Evolutionary conservation across 225 moss, liverwort and hornwort genomes (phyloP).

Genomic region (Sphagnum contortum): DNA sequence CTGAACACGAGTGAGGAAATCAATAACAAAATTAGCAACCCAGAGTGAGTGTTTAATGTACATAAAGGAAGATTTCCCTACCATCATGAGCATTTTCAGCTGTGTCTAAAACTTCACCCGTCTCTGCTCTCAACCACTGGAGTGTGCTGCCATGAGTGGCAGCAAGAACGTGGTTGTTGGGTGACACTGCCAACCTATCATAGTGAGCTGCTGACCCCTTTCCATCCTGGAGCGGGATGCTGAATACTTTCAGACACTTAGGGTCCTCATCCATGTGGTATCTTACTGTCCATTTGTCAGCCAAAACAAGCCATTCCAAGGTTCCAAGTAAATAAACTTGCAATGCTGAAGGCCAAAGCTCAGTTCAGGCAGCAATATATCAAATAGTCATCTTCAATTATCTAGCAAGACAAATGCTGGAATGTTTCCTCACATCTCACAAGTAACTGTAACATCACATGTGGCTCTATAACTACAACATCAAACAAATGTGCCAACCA

Average conservation of each 20-base stretch:
- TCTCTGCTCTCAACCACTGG: slow-evolving; percentile 77
- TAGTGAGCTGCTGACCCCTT: slow-evolving; percentile 51
- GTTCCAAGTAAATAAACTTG: neutral
- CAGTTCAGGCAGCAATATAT: no score
- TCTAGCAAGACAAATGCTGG: no score
- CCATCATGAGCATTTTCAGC: slow-evolving; percentile 94
- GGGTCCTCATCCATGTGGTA: slow-evolving; percentile 98
- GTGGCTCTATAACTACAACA: no score
- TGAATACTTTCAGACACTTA: slow-evolving; percentile 80
- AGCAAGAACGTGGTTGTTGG: slow-evolving; percentile 74
- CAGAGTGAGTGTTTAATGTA: neutral
- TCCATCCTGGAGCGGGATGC: slow-evolving; percentile 59
- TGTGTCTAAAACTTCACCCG: slow-evolving; percentile 79
- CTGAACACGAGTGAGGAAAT: neutral
- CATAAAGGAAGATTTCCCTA: slow-evolving; percentile 18
- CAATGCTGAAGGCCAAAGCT: neutral
- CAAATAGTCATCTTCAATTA: no score
- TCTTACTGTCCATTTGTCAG: slow-evolving; percentile 45
- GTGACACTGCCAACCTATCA: slow-evolving; percentile 81
- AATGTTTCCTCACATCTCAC: no score
- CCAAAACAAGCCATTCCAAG: neutral
- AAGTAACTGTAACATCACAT: no score
- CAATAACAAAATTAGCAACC: neutral
- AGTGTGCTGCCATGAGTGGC: slow-evolving; percentile 59
- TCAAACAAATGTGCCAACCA: no score